Evolutionary conservation across 1,284 basidiomycete genomes (phyloP), one percentile per base, ranked within the genome.

Genomic region (Hypsizygus ulmarius): DNA sequence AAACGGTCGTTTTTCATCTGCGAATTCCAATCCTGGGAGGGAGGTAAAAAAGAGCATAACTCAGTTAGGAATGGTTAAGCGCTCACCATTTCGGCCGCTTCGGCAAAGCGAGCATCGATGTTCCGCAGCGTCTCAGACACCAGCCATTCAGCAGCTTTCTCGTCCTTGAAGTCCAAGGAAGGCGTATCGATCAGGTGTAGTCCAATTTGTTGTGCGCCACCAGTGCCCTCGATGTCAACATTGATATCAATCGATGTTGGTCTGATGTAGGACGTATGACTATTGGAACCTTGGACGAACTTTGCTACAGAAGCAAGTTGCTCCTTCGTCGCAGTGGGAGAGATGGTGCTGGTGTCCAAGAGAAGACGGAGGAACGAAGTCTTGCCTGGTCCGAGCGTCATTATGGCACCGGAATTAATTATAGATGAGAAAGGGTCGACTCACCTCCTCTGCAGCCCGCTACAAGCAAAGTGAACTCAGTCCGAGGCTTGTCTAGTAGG

Each of bases 121-220:
- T 81, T 78, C 51, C 80, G 72, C 53, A 85, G 68, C 47, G 81
- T 85, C 53, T 88, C 86, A 54, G 71, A 62, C 16, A 87, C 67
- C 15, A 76, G 62, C 50, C 81, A 71, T 56, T 86, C 83, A 38
- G 79, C 71, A 45, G 74, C 69, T 38, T 68, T 59, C 39, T 84
- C 79, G 62, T 87, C 84, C 50, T 68, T 64, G 59, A 81, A 81
- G 71, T 88, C 82, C 43, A 90, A 64, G 8, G 87, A 83, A 40
- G 87, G 87, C 1, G 88, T 88, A 69, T 91, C 88, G 63, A 90
- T 74, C 57, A 90, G 78, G 38, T 81, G 80, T 60, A 91, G 80
- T 32, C 72, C 72, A 49, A 89, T 70, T 36, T 75, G 66, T 32
- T 71, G 72, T 2, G 69, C 64, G 15, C 66, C 65, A 45, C 68